Conservation (phyloP, 164 flowering plant species). For the Sextonia rubra region DNA sequence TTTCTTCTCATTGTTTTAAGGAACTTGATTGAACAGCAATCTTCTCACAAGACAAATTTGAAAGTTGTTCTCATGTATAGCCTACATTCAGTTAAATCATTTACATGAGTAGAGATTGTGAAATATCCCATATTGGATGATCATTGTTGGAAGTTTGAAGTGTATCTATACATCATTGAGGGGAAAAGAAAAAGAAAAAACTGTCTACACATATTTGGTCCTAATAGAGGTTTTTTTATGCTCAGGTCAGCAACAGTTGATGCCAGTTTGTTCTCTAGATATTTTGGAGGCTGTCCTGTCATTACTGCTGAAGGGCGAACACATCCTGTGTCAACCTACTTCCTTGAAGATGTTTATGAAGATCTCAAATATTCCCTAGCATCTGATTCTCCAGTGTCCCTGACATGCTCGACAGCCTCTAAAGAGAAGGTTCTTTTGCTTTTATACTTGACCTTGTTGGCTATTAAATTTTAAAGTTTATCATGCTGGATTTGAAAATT, state of each 20-base stretch:
- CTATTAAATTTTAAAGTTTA: neutral
- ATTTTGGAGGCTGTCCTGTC: slow-evolving; percentile 81
- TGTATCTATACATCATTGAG: too few relatives aligned
- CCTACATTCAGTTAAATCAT: neutral
- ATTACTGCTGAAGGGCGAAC: slow-evolving; percentile 78
- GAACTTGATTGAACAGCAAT: slow-evolving; percentile 71
- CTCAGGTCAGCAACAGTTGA: slow-evolving; percentile 95
- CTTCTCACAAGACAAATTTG: slow-evolving; percentile 35
- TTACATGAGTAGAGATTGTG: neutral
- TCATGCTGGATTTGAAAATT: neutral
- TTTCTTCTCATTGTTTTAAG: slow-evolving; percentile 79
- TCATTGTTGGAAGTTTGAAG: neutral
- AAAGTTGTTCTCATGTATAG: slow-evolving; percentile 89
- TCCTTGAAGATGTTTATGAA: slow-evolving; percentile 87
- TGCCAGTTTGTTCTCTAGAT: slow-evolving; percentile 66
- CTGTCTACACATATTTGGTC: neutral
- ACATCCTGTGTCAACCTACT: slow-evolving; percentile 75
- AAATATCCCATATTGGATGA: neutral
- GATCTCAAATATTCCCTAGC: slow-evolving; percentile 58
- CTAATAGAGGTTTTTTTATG: neutral
- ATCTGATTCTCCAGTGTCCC: slow-evolving; percentile 76
- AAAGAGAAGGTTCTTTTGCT: slow-evolving; percentile 43
- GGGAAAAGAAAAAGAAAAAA: neutral
- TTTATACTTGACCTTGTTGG: neutral
- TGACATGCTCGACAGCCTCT: slow-evolving; percentile 30